These are phyloP conservation scores for Xerocomus potaroensis DNA, from an alignment of 768 basidiomycete species.

Conservation along the genomic window DNA sequence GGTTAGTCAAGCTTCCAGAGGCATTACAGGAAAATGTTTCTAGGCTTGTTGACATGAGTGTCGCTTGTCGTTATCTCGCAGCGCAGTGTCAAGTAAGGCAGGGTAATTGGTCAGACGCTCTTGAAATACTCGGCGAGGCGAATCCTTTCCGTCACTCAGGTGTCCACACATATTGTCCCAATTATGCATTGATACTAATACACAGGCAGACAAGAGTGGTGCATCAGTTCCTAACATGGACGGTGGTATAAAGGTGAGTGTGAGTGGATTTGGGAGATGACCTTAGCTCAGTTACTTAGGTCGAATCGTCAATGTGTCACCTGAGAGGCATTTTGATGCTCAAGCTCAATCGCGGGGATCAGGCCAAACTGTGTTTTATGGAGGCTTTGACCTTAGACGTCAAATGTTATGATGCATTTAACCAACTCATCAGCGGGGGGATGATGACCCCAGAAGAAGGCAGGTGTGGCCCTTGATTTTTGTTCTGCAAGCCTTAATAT, in stretches of 20 bases:
- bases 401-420: slow-evolving; percentile 95
- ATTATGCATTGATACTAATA: slow-evolving; percentile 4
- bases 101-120: slow-evolving; percentile 88
- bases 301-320: slow-evolving; percentile 97
- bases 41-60: slow-evolving; percentile 87
- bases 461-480: slow-evolving; percentile 28
- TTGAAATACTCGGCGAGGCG: slow-evolving; percentile 89
- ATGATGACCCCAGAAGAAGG: slow-evolving; percentile 98
- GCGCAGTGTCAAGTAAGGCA: slow-evolving; percentile 92
- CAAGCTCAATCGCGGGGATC: slow-evolving; percentile 84
- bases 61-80: slow-evolving; percentile 93
- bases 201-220: slow-evolving; percentile 53
- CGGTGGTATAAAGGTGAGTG: slow-evolving; percentile 86
- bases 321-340: slow-evolving; percentile 91
- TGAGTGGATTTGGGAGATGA: slow-evolving; percentile 1
- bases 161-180: slow-evolving; percentile 23
- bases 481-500: slow-evolving; percentile 4
- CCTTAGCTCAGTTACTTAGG: slow-evolving; percentile 41
- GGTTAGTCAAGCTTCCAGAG: slow-evolving; percentile 65
- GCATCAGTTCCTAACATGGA: slow-evolving; percentile 76
- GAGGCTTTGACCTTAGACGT: slow-evolving; percentile 93
- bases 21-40: slow-evolving; percentile 62
- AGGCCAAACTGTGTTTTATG: slow-evolving; percentile 93
- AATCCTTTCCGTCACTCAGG: slow-evolving; percentile 82
- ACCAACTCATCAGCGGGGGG: slow-evolving; percentile 83